Conservation (phyloP, 345 rosid genomes). For the Limnanthes douglasii region DNA sequence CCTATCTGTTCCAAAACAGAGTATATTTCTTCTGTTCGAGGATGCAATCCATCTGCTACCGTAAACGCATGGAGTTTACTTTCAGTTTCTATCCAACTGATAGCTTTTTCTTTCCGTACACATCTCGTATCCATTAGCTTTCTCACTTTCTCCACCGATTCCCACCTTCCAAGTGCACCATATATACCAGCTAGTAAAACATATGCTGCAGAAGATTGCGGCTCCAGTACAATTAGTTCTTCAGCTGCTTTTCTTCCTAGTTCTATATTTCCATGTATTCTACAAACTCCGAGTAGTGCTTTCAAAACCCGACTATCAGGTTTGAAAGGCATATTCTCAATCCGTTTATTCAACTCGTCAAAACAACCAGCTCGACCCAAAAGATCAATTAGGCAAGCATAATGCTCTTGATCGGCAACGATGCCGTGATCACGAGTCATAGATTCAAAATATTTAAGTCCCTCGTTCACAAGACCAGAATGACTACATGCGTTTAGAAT, state of each 20-base stretch:
- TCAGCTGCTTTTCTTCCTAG: slow-evolving; percentile 45
- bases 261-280: slow-evolving; percentile 36
- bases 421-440: slow-evolving; percentile 27
- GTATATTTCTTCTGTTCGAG: slow-evolving; percentile 29
- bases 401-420: slow-evolving; percentile 54
- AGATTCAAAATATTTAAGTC: slow-evolving; percentile 37
- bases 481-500: slow-evolving; percentile 59
- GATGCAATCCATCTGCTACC: slow-evolving; percentile 30
- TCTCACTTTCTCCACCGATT: slow-evolving; percentile 39
- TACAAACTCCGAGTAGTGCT: slow-evolving; percentile 37
- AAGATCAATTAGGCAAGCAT: slow-evolving; percentile 65
- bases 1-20: slow-evolving; percentile 25
- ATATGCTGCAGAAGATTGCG: slow-evolving; percentile 41
- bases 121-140: slow-evolving; percentile 30
- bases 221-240: slow-evolving; percentile 30
- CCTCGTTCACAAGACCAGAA: slow-evolving; percentile 50
- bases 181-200: slow-evolving; percentile 37
- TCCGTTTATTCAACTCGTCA: slow-evolving; percentile 27
- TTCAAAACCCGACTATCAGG: slow-evolving; percentile 32
- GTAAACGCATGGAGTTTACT: slow-evolving; percentile 33
- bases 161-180: slow-evolving; percentile 41
- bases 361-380: slow-evolving; percentile 50
- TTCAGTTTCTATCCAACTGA: slow-evolving; percentile 50
- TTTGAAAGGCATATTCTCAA: slow-evolving; percentile 31
- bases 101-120: slow-evolving; percentile 33